Evolutionary conservation across 306 rosid genomes (phyloP), one percentile per base, ranked within the genome.

Genomic region (Vachellia pachyceras): DNA sequence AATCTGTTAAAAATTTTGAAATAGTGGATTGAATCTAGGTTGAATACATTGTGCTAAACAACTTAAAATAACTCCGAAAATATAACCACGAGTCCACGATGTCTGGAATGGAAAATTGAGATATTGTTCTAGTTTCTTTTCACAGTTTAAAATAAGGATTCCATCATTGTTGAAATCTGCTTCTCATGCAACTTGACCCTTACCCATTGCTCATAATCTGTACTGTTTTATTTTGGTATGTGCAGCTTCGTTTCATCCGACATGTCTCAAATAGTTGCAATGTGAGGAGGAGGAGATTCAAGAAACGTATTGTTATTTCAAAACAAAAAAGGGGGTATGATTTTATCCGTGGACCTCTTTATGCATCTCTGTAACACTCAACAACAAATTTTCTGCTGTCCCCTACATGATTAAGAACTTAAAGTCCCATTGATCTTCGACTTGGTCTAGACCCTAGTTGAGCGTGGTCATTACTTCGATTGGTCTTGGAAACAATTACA

Each of bases 221-320:
- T 61, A 75, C 25, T 76, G 11, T 72, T 87, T 72, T 79, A 49
- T 82, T 88, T 78, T 76, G 83, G 57, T 49, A 46, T 58, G 71
- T 52, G 79, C 86, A 93, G 97, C 99, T 95, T 81, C 86, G 60
- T 49, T 95, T 95, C 75, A 72, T 88, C 41, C 90, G 83, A 82
- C 97, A 93, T 77, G 84, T 90, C 75, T 89, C 97, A 75, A 77
- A 80, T 71, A 50, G 67, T 89, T 81, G 86, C 85, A 88, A 77
- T 84, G 41, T 75, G 78, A 78, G 82, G 50, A 86, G 78, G 80
- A 91, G 79, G 83, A 77, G 70, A 61, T 65, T 81, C 29, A 88
- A 86, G 86, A 92, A 85, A 75, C 40, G 76, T 49, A 25, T 7
- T 80, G 63, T 25, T 69, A 77, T 69, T 65, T 65, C 57, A 50